Base-by-base conservation (phyloP, 148 eudicot genomes). In the Nepenthes mirabilis region DNA sequence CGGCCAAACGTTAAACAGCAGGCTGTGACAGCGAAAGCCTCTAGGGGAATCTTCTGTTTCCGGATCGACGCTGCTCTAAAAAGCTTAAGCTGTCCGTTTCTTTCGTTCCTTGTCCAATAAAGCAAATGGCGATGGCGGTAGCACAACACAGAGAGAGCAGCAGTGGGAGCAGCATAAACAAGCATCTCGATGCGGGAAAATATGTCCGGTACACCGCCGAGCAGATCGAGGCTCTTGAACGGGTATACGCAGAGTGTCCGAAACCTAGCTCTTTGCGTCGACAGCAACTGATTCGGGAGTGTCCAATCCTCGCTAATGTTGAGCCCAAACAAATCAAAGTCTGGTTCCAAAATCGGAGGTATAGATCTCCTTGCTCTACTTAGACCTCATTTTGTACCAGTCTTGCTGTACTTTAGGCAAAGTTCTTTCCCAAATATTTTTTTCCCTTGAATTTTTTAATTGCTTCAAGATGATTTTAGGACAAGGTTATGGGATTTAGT, bases 291-390 rank as follows among this genome's bases (percentile, higher is more conserved):
- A 81, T 87, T 62, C 73, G 90, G 7, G 91, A 87, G 56, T 91
- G 87, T 23, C 90, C 89, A n/a, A 77, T 87, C 68, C 64, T 91
- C 12, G 74, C 91, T 11, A 87, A 83, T 43, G 85, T 91, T 52
- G 97, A 91, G 55, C 87, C 95, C 34, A 91, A 81, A 52, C 95
- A 91, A 82, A 91, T 91, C 85, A 91, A 91, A 81, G 97, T 91
- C 57, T 91, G 97, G 97, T 91, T 91, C 51, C 97, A 91, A 55
- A 91, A 91, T 54, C 76, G 97, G 33, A 82, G 97, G 97, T 87
- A 37, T 14, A 10, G 7, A 23, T 23, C 23, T 23, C 23, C 23
- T 23, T 23, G 23, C 23, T 23, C 23, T 23, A 6, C 1, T 14
- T 33, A 32, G 47, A n/a, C 14, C 2, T 52, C 23, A 7, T 47